Evolutionary conservation across 2,329 filamentous ascomycete genomes (phyloP).

Genomic region (Aspergillus fischeri): DNA sequence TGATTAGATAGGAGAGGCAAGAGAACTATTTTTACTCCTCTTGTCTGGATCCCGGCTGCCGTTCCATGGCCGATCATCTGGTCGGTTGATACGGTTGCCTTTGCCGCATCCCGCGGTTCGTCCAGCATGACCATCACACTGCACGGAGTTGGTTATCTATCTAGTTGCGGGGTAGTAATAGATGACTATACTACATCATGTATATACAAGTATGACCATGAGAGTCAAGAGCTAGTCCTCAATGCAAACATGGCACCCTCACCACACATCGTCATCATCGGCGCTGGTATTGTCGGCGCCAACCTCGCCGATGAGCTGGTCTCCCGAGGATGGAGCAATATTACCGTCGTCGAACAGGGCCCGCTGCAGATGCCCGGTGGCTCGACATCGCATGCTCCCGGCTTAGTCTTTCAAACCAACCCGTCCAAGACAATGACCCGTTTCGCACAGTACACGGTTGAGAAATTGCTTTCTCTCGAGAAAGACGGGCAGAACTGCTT

Average conservation of each 20-base stretch:
- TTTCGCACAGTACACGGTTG: constrained; percentile 59
- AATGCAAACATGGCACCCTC: constrained; percentile 27
- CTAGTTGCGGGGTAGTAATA: background rate
- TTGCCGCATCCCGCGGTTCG: background rate
- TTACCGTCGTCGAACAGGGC: constrained; percentile 63
- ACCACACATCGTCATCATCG: constrained; percentile 55
- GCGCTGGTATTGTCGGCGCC: constrained; percentile 61
- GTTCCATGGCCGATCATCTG: background rate
- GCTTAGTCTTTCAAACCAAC: constrained; percentile 62
- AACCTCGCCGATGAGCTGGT: constrained; percentile 63
- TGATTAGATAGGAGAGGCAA: too few species aligned
- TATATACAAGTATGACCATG: background rate
- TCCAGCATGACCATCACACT: background rate
- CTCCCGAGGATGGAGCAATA: constrained; percentile 58
- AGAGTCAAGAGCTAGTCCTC: background rate
- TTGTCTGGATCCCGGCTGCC: background rate
- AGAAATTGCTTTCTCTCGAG: constrained; percentile 55
- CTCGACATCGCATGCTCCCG: constrained; percentile 62
- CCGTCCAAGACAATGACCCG: constrained; percentile 45
- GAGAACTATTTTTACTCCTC: background rate
- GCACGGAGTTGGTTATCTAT: background rate
- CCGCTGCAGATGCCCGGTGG: constrained; percentile 60
- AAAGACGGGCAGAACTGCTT: constrained; percentile 50
- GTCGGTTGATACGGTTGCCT: background rate
- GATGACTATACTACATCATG: background rate